These are phyloP conservation scores for Grosmannia huntii DNA, from an alignment of 2,329 filamentous ascomycete species.

Conservation along the genomic window DNA sequence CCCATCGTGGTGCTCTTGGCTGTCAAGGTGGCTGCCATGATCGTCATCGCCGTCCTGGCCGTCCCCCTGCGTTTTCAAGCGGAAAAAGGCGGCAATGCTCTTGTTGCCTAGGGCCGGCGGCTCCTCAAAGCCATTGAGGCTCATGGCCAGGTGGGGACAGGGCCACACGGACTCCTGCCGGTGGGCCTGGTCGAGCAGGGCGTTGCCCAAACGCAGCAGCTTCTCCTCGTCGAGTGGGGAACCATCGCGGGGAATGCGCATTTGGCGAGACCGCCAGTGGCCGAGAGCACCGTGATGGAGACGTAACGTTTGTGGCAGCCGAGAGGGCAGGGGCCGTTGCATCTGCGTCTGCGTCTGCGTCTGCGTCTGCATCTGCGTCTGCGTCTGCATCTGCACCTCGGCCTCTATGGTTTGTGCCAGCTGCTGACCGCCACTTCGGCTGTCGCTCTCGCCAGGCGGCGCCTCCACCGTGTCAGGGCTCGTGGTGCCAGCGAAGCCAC, in stretches of 20 bases:
- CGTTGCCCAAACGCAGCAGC: slow-evolving; percentile 65
- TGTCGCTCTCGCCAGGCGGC: not conserved
- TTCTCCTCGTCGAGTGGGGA: slow-evolving; percentile 52
- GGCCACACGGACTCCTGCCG: slow-evolving; percentile 70
- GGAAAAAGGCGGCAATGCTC: slow-evolving; percentile 71
- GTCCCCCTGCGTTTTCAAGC: not conserved
- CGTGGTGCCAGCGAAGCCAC: not conserved
- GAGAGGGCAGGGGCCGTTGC: slow-evolving; percentile 32
- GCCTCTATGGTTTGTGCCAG: not conserved
- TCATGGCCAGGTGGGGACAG: slow-evolving; percentile 78
- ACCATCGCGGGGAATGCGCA: slow-evolving; percentile 64
- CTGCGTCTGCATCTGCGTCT: not conserved
- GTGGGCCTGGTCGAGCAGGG: slow-evolving; percentile 63
- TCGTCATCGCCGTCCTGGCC: not conserved
- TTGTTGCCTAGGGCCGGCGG: slow-evolving; percentile 70
- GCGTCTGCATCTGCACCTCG: not conserved
- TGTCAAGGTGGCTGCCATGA: not conserved
- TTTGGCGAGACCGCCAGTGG: slow-evolving; percentile 50
- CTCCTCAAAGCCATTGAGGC: slow-evolving; percentile 87
- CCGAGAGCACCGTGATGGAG: slow-evolving; percentile 61
- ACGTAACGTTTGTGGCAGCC: slow-evolving; percentile 74
- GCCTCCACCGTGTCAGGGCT: not conserved
- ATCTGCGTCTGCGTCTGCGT: not conserved
- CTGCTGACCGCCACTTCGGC: not conserved
- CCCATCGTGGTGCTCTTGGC: not conserved